A percentile compares a stretch with the other conserved stretches of the same genome.
phyloP scores from a whole-genome alignment of 139 green algal species.

The Microglena sp. region DNA sequence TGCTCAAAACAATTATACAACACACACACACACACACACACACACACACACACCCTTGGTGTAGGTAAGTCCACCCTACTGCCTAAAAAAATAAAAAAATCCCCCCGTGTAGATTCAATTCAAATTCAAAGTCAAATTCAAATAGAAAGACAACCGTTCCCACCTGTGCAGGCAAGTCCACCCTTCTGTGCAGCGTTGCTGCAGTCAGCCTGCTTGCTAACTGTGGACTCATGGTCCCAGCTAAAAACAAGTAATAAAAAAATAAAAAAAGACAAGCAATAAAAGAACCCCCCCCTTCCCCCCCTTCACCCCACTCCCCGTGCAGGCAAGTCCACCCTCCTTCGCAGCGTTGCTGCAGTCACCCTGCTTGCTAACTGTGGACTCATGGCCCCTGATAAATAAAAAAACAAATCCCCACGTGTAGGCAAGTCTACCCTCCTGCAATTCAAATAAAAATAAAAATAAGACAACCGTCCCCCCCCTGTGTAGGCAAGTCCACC shows the following conservation, averaged over 20 bases:
- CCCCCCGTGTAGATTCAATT: not conserved
- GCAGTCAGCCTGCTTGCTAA: not conserved
- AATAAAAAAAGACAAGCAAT: too few relatives aligned
- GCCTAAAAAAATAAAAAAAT: not conserved
- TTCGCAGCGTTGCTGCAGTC: slow-evolving; percentile 56
- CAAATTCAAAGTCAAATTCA: not conserved
- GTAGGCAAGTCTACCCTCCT: not conserved
- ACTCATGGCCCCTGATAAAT: slow-evolving; percentile 46
- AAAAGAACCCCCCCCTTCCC: too few relatives aligned
- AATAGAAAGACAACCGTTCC: not conserved
- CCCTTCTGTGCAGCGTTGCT: not conserved
- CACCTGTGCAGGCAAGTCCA: not conserved
- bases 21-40: too few relatives aligned
- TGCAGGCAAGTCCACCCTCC: slow-evolving; percentile 81
- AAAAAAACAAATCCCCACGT: not conserved
- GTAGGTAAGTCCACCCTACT: too few relatives aligned
- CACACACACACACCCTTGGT: too few relatives aligned
- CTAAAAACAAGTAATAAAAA: too few relatives aligned
- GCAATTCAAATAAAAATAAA: not conserved
- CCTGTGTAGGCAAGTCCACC: not conserved
- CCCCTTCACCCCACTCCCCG: not conserved
- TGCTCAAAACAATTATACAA: too few relatives aligned
- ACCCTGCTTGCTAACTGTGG: slow-evolving; percentile 75
- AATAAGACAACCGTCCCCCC: not conserved
- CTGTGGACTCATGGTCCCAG: slow-evolving; percentile 1